Percentiles rank a stretch among this genome's conserved stretches.
Conservation (phyloP, 345 rosid genomes). For the Arabis hirsuta region DNA sequence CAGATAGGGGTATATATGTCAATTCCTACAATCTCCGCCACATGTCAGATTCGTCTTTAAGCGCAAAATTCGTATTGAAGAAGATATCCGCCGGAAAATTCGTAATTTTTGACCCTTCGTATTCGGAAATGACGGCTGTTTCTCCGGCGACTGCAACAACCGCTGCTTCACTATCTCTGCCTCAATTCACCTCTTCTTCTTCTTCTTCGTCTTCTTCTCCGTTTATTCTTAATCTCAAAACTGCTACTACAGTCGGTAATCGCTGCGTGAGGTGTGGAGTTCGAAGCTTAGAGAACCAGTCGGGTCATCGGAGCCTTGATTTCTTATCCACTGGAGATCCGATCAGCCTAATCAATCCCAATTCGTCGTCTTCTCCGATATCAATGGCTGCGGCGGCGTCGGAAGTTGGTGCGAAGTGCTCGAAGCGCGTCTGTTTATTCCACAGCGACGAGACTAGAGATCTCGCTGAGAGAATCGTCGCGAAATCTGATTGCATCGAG, state of each 20-base stretch:
- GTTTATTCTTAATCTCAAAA: conserved; percentile 35
- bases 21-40: neutral
- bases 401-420: conserved; percentile 53
- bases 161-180: conserved; percentile 28
- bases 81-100: conserved; percentile 33
- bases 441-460: conserved; percentile 72
- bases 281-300: conserved; percentile 61
- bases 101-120: conserved; percentile 38
- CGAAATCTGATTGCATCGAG: conserved; percentile 78
- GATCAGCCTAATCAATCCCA: conserved; percentile 48
- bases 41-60: conserved; percentile 9
- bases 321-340: conserved; percentile 59
- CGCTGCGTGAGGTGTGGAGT: conserved; percentile 53
- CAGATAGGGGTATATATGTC: conserved; percentile 40
- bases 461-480: conserved; percentile 82
- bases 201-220: conserved; percentile 29
- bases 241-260: neutral
- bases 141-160: conserved; percentile 41
- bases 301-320: conserved; percentile 53
- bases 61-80: conserved; percentile 22
- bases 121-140: conserved; percentile 43
- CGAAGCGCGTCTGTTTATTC: conserved; percentile 75
- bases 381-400: conserved; percentile 59
- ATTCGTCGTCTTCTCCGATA: conserved; percentile 45
- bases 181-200: conserved; percentile 9